Conservation (phyloP, 1,284 basidiomycete species). For the Leucoagaricus sp. region DNA sequence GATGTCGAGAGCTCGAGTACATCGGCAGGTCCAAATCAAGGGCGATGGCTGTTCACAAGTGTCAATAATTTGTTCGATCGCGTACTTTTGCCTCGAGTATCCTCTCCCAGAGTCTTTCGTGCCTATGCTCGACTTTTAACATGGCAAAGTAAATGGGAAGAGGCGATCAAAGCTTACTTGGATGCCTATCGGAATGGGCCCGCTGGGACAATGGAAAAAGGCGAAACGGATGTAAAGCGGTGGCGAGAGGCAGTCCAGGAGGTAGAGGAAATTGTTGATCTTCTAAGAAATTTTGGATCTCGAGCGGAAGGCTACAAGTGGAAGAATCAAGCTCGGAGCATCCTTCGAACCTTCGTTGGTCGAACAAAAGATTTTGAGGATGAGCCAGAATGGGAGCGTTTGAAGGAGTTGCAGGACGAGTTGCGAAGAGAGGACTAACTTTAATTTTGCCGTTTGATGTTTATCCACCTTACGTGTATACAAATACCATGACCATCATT, state of each 20-base stretch:
- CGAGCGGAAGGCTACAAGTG: slow-evolving; percentile 68
- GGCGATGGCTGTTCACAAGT: slow-evolving; percentile 60
- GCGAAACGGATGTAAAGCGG: slow-evolving; percentile 61
- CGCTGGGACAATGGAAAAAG: slow-evolving; percentile 67
- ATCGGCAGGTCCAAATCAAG: slow-evolving; percentile 57
- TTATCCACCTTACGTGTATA: neutral
- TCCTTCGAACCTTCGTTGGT: slow-evolving; percentile 89
- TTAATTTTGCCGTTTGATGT: neutral
- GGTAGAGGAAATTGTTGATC: slow-evolving; percentile 82
- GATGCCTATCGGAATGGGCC: slow-evolving; percentile 78
- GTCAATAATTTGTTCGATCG: slow-evolving; percentile 76
- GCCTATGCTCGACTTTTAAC: slow-evolving; percentile 80
- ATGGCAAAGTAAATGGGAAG: slow-evolving; percentile 72
- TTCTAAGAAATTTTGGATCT: slow-evolving; percentile 82
- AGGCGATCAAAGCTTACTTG: slow-evolving; percentile 80
- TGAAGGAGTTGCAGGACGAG: slow-evolving; percentile 65
- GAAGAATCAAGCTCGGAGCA: slow-evolving; percentile 84
- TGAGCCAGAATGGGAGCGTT: slow-evolving; percentile 78
- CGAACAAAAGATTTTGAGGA: slow-evolving; percentile 83
- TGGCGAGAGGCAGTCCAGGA: slow-evolving; percentile 79
- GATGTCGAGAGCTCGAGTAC: slow-evolving; percentile 26
- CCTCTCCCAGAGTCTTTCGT: slow-evolving; percentile 72
- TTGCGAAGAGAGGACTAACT: slow-evolving; percentile 32
- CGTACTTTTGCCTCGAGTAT: slow-evolving; percentile 78
- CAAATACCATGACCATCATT: no score